Base-by-base conservation (phyloP, 371 early-diverging fungal species). In the Polyrhizophydium stewartii region DNA sequence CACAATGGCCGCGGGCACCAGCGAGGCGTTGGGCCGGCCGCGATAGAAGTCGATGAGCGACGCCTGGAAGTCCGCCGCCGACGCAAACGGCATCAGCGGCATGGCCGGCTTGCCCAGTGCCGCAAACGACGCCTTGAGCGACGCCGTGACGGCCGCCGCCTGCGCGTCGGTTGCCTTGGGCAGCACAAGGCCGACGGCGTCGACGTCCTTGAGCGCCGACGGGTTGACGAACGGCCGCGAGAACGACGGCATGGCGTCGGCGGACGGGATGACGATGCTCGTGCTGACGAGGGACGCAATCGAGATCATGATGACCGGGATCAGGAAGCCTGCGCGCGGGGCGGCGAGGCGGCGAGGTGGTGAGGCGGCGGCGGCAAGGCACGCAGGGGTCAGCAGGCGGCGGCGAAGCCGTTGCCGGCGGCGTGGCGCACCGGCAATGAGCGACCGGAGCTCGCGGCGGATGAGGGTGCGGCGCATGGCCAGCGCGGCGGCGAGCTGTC, bases 101-200 rank as follows among this genome's bases (percentile, higher is more conserved):
- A 53, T n/a, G 35, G 10, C 35, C 6, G 53, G 32, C 30, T 31
- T 25, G 32, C 35, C 53, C 5, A 53, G 25, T 7, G 53, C 25
- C 10, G 12, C 12, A 25, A 53, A 53, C 10, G 53, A 12, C 5
- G 53, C 24, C 13, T 5, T 6, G 9, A 53, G 30, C 35, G 53
- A 53, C 16, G 30, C 35, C 21, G 32, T 6, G 24, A 31, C 35
- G 19, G 53, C 53, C 5, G 35, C 30, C 53, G 2, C 5, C n/a
- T 53, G 53, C 16, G 53, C 25, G 35, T 13, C 53, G 24, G 53
- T 12, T n/a, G 53, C 53, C 30, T 30, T 25, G 21, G 53, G 53
- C 21, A 31, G 19, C 16, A 53, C 32, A 7, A 53, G 12, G n/a
- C 13, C 53, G 35, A 53, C n/a, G 19, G 53, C 13, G 21, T 3